These are phyloP conservation scores for Taphrina deformans DNA, from an alignment of 1,139 yeast species.

Conservation along the genomic window DNA sequence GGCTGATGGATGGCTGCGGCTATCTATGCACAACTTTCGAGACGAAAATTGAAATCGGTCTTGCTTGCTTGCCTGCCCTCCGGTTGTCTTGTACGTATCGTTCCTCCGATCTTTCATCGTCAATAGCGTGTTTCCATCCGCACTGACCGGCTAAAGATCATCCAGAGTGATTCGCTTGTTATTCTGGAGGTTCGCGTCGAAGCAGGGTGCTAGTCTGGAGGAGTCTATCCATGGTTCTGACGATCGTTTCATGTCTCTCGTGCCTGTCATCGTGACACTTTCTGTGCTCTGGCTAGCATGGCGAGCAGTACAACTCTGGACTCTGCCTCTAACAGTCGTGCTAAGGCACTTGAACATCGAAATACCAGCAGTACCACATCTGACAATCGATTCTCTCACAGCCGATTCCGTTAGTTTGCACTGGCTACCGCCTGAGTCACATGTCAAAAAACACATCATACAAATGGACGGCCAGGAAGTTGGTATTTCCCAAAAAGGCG, in stretches of 20 bases:
- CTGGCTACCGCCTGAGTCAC: constrained; percentile 51
- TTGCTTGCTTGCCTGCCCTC: neutral
- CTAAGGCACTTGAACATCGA: constrained; percentile 55
- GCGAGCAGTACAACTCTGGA: constrained; percentile 50
- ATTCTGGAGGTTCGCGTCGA: no score
- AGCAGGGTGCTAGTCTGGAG: constrained; percentile 14
- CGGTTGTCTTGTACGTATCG: neutral
- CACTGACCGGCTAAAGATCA: no score
- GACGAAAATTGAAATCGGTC: neutral
- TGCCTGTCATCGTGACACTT: constrained; percentile 39
- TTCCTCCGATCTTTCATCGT: no score
- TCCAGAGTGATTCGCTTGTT: no score
- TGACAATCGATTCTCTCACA: constrained; percentile 59
- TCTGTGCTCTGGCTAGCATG: constrained; percentile 55
- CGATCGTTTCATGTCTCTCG: constrained; percentile 16
- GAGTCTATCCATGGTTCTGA: neutral
- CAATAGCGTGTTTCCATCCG: neutral
- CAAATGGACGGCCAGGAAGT: constrained; percentile 53
- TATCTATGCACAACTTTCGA: neutral
- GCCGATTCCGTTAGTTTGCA: constrained; percentile 55
- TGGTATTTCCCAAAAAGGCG: constrained; percentile 47
- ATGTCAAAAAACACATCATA: constrained; percentile 49
- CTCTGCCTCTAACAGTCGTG: constrained; percentile 55
- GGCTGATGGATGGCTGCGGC: constrained; percentile 6
- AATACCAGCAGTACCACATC: constrained; percentile 59